A percentile compares a stretch with the other conserved stretches of the same genome.
phyloP scores from a whole-genome alignment of 2,329 filamentous ascomycete genomes.

The Phialophora expanda region DNA sequence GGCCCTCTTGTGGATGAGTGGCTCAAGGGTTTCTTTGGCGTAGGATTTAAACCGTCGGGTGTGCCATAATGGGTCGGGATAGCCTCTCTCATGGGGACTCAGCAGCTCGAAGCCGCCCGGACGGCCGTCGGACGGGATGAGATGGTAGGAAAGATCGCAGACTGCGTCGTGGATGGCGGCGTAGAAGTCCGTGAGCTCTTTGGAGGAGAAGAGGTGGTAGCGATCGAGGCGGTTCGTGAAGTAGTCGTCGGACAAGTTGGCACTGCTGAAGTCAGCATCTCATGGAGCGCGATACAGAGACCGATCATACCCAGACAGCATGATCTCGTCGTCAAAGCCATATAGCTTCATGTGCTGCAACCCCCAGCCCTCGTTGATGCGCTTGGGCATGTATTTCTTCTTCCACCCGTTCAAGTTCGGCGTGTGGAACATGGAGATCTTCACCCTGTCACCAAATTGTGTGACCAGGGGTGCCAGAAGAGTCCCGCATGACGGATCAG shows the following conservation, averaged over 20 bases:
- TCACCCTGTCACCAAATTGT: slow-evolving; percentile 82
- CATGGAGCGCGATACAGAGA: slow-evolving; percentile 1
- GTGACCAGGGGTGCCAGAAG: slow-evolving; percentile 85
- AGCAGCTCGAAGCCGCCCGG: slow-evolving; percentile 62
- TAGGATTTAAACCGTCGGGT: slow-evolving; percentile 64
- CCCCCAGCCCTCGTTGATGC: slow-evolving; percentile 98
- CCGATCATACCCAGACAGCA: slow-evolving; percentile 76
- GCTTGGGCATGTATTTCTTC: slow-evolving; percentile 81
- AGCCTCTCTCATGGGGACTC: slow-evolving; percentile 37
- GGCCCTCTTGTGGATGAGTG: slow-evolving; percentile 62
- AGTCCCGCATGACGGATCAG: slow-evolving; percentile 83
- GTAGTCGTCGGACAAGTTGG: slow-evolving; percentile 91
- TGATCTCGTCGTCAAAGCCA: slow-evolving; percentile 91
- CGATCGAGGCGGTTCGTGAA: slow-evolving; percentile 95
- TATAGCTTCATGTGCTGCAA: slow-evolving; percentile 99
- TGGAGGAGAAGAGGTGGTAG: slow-evolving; percentile 87
- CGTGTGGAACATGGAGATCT: slow-evolving; percentile 97
- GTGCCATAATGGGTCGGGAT: slow-evolving; percentile 40
- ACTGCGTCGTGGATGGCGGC: slow-evolving; percentile 76
- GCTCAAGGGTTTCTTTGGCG: slow-evolving; percentile 69
- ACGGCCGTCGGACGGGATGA: slow-evolving; percentile 63
- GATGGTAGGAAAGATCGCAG: slow-evolving; percentile 78
- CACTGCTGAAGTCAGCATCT: slow-evolving; percentile 52
- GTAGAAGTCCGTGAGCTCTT: slow-evolving; percentile 82
- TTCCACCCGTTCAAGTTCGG: slow-evolving; percentile 87